A percentile compares a stretch with the other conserved stretches of the same genome.
These are phyloP conservation scores for Coemansia aciculifera DNA, from an alignment of 192 early-diverging fungal genomes.

Conservation along the genomic window DNA sequence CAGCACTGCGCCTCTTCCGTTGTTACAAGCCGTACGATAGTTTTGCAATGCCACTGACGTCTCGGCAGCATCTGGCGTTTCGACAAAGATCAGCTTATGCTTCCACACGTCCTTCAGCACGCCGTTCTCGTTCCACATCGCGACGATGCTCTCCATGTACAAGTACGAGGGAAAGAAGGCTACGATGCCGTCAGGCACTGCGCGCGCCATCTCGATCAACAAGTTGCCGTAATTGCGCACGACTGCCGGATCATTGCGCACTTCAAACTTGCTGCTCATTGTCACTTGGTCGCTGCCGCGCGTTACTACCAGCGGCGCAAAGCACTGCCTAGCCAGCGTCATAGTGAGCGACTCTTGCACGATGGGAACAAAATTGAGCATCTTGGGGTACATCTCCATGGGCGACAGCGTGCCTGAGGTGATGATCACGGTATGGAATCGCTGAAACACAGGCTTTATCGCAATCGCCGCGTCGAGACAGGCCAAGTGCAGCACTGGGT, in stretches of 20 bases:
- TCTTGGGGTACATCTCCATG: constrained; percentile 95
- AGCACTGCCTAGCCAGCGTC: constrained; percentile 92
- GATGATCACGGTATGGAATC: constrained; percentile 95
- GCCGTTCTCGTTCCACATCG: constrained; percentile 98
- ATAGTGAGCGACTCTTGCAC: constrained; percentile 95
- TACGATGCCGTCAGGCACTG: constrained; percentile 96
- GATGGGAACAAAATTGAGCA: constrained; percentile 84
- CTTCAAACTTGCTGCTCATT: constrained; percentile 96
- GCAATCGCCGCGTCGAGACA: constrained; percentile 97
- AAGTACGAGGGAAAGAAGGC: constrained; percentile 98
- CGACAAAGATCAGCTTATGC: constrained; percentile 98
- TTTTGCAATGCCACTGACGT: constrained; percentile 94
- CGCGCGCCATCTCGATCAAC: constrained; percentile 88
- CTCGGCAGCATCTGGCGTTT: constrained; percentile 98
- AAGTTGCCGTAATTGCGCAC: constrained; percentile 99
- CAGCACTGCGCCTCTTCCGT: constrained; percentile 96
- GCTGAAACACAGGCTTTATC: constrained; percentile 94
- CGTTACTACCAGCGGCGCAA: constrained; percentile 95
- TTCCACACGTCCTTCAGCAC: constrained; percentile 93
- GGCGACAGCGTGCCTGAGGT: constrained; percentile 99
- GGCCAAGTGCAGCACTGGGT: constrained; percentile 89
- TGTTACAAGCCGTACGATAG: constrained; percentile 93
- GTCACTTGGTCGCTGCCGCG: constrained; percentile 98
- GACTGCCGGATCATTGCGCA: constrained; percentile 97
- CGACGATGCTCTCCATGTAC: constrained; percentile 98